Evolutionary conservation across 1,139 yeast species (phyloP).

Genomic region (Lodderomyces parapsilosis): DNA sequence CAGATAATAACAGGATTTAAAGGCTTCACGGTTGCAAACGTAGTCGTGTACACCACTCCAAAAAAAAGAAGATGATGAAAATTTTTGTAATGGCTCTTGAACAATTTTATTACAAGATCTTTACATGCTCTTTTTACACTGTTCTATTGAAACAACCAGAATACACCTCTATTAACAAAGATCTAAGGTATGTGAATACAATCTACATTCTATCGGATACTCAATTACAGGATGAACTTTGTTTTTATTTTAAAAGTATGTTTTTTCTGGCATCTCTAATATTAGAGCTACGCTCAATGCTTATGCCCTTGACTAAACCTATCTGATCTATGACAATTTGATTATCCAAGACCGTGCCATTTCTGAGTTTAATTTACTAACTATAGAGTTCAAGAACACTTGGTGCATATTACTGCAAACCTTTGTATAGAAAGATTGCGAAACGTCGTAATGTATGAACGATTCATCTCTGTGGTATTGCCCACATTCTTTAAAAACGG

Average conservation of each 20-base stretch:
- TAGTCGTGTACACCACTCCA: neutral
- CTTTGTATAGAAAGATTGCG: no score
- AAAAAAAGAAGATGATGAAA: neutral
- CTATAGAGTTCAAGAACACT: no score
- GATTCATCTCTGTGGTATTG: no score
- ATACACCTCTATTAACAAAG: no score
- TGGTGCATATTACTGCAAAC: no score
- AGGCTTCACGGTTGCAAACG: neutral
- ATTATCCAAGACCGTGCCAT: neutral
- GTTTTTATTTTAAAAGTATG: slow-evolving; percentile 30
- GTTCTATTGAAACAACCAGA: neutral
- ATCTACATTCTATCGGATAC: neutral
- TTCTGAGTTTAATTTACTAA: neutral
- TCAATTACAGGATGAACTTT: slow-evolving; percentile 37
- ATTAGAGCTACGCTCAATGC: slow-evolving; percentile 61
- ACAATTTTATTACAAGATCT: neutral
- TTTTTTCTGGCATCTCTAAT: slow-evolving; percentile 77
- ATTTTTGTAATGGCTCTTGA: neutral
- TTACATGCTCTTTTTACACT: neutral
- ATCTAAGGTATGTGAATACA: slow-evolving; percentile 3
- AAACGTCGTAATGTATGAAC: no score
- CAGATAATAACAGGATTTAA: no score
- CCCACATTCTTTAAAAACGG: no score
- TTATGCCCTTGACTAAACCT: slow-evolving; percentile 51
- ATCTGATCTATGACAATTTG: slow-evolving; percentile 40